Base-by-base conservation (phyloP, 31 red algal species). In the Asparagopsis taxiformis region DNA sequence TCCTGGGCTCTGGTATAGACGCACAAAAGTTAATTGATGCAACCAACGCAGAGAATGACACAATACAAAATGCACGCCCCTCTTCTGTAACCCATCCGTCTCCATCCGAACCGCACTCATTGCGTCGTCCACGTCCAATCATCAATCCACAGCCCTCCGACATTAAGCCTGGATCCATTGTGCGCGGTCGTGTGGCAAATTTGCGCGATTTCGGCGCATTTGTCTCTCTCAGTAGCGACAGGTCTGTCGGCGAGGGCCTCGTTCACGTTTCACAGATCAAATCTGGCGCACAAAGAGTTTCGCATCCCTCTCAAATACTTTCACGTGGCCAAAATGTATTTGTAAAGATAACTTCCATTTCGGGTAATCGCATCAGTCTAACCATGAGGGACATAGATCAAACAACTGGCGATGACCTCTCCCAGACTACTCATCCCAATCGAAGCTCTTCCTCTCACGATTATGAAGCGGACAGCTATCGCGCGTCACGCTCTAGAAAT, bases 311-410 rank as follows among this genome's bases (percentile, higher is more conserved):
- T 23, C 49, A 93, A 49, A 16, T 87, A 33, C 44, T 87, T 11
- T 51, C 63, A 22, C 41, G 72, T 23, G 80, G 80, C n/a, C 55
- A 93, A 61, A 5, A 54, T 5, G 64, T 93, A 8, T 93, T 65
- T 36, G 82, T 93, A 9, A 93, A 81, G 43, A 58, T 93, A 41
- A 15, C 65, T 21, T 26, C 61, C 31, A 30, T 67, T 28, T 59
- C 69, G 19, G 38, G 74, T 29, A 55, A 55, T 33, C 46, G 89
- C 13, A 65, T 93, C 37, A 55, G 56, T 48, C 63, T 93, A 17
- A 74, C 82, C 15, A 80, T 88, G 83, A 46, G 65, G 24, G 89
- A 62, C 10, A 77, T 93, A 25, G 89, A 93, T 61, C 89, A 93
- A 82, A 68, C 28, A 10, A 82, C 56, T 0, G 89, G 89, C 13